Evolutionary conservation across 2,329 filamentous ascomycete genomes (phyloP).

Genomic region (Elsinoe batatas): DNA sequence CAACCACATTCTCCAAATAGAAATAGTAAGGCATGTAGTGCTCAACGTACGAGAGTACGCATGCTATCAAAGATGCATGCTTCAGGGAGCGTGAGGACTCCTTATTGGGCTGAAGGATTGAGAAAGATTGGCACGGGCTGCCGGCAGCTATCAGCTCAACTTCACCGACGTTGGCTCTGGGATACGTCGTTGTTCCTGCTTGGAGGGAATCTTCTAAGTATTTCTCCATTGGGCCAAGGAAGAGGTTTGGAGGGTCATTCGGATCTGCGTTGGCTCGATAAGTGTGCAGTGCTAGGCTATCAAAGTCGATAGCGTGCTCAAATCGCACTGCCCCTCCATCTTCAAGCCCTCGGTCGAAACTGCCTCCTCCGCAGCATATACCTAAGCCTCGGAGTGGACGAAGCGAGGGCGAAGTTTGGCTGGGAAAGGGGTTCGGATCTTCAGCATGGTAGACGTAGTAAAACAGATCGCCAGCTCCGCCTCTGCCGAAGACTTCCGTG

Average conservation of each 20-base stretch:
- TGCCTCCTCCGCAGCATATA: constrained; percentile 69
- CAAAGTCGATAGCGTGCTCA: constrained; percentile 59
- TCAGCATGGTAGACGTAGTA: constrained; percentile 26
- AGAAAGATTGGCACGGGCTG: constrained; percentile 71
- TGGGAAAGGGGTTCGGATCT: not conserved
- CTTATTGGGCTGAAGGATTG: constrained; percentile 49
- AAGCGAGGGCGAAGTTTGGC: too few relatives aligned
- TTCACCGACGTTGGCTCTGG: constrained; percentile 50
- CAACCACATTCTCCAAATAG: constrained; percentile 65
- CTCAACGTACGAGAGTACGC: constrained; percentile 65
- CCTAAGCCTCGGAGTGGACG: constrained; percentile 38
- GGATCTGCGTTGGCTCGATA: constrained; percentile 57
- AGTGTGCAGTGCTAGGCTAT: constrained; percentile 54
- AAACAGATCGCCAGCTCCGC: constrained; percentile 58
- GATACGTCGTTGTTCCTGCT: constrained; percentile 21
- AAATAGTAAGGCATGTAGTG: constrained; percentile 66
- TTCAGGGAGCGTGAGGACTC: constrained; percentile 47
- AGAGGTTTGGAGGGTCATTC: constrained; percentile 42
- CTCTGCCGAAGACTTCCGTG: constrained; percentile 53
- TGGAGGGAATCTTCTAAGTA: constrained; percentile 48
- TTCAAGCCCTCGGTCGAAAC: constrained; percentile 66
- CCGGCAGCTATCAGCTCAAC: constrained; percentile 63
- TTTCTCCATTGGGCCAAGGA: constrained; percentile 63
- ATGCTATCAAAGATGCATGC: constrained; percentile 69
- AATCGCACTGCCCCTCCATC: constrained; percentile 58